Evolutionary conservation across 2,329 filamentous ascomycete genomes (phyloP).

Genomic region (Xylariomycetidae sp.): DNA sequence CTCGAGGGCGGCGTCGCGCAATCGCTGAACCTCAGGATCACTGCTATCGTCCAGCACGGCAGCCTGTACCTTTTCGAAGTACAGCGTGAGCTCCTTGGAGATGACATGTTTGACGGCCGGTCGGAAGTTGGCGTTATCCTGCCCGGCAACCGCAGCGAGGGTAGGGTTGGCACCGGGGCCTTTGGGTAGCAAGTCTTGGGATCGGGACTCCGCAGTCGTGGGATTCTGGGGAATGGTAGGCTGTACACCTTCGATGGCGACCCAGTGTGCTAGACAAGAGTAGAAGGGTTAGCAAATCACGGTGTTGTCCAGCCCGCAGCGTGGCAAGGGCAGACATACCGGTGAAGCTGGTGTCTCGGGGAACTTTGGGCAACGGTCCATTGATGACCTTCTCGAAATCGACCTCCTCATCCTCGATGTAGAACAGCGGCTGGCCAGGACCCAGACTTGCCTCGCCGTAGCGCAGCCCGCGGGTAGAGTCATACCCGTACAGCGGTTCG

Average conservation of each 20-base stretch:
- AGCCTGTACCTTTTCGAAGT: constrained; percentile 91
- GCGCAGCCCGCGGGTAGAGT: constrained; percentile 78
- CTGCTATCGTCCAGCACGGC: constrained; percentile 84
- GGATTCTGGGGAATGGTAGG: constrained; percentile 96
- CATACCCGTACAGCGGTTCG: constrained; percentile 94
- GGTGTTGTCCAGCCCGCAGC: background rate
- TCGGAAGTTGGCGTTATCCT: constrained; percentile 77
- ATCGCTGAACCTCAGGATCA: constrained; percentile 64
- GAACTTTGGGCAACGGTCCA: constrained; percentile 88
- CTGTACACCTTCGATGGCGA: constrained; percentile 95
- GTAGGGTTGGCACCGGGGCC: constrained; percentile 82
- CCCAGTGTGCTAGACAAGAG: constrained; percentile 71
- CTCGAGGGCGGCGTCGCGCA: constrained; percentile 78
- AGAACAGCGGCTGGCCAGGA: constrained; percentile 89
- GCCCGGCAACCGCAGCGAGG: constrained; percentile 74
- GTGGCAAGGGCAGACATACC: constrained; percentile 44
- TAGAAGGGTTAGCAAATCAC: constrained; percentile 8
- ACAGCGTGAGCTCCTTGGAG: constrained; percentile 90
- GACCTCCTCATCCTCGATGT: constrained; percentile 96
- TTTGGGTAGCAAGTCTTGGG: constrained; percentile 83
- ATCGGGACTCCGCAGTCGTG: constrained; percentile 73
- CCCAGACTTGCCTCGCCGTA: constrained; percentile 94
- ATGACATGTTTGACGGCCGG: constrained; percentile 93
- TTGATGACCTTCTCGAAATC: constrained; percentile 99
- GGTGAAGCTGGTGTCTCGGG: constrained; percentile 86